Base-by-base conservation (phyloP, 2,329 filamentous ascomycete species). In the Parafenestella ontariensis region DNA sequence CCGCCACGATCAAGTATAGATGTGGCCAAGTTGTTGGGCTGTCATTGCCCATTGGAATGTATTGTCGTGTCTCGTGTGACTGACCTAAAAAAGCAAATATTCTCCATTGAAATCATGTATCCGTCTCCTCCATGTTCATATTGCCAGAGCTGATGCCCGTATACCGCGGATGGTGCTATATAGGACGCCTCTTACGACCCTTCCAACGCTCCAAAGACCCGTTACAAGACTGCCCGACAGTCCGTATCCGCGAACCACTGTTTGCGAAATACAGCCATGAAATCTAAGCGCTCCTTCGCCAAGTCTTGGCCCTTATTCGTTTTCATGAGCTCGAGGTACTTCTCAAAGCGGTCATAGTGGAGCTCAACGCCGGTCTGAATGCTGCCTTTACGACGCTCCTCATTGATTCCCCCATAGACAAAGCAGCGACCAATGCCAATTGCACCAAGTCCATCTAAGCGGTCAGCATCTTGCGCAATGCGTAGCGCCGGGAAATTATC, bases 401-500 rank as follows among this genome's bases (percentile, higher is more conserved):
- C 31, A 8, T 34, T 34, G 31, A 34, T 34, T 4, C 31, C 88
- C 0, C 89, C 85, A 72, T 87, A 34, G 31, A 34, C 31, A 34
- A 34, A 34, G 31, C 31, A 15, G 13, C 31, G 31, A 34, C 31
- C 96, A 0, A 88, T 86, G 71, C 92, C 92, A 40, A 84, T 85
- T 3, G 85, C 92, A 1, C 93, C 93, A 29, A 97, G 86, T 3
- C 91, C 89, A 76, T 97, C 93, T 18, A 97, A 79, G 11, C 92
- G 83, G 77, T 96, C 92, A 2, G 92, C 92, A 76, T 97, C 93
- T 77, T 96, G 92, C 21, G 96, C 91, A 40, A 96, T 84, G 0
- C 86, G 91, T 33, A 94, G 79, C 73, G 94, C 90, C 1, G 90
- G 90, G 49, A 64, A 46, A 76, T 68, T 17, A 69, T 74, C 36